Percentiles rank a stretch among this genome's conserved stretches.
phyloP scores from a whole-genome alignment of 441 rosid genomes.

The Rhodomyrtus psidioides region DNA sequence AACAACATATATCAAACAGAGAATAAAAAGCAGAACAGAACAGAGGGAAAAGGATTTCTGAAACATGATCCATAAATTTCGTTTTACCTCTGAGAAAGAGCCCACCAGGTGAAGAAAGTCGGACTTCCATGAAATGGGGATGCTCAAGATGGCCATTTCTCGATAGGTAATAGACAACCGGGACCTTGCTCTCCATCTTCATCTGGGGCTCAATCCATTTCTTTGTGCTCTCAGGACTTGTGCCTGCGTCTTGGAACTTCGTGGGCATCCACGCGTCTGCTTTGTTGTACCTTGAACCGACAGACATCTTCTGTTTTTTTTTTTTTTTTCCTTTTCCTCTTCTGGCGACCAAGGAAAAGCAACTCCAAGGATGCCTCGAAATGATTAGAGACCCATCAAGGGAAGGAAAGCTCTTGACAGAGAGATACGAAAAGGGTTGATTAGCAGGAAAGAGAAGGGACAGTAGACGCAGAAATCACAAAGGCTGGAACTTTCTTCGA shows the following conservation, averaged over 20 bases:
- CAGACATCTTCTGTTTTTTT: slow-evolving; percentile 4
- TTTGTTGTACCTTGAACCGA: slow-evolving; percentile 7
- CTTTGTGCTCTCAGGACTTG: slow-evolving; percentile 17
- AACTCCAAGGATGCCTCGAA: background rate
- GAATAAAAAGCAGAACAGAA: background rate
- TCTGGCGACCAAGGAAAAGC: background rate
- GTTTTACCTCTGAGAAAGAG: slow-evolving; percentile 47
- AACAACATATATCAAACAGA: background rate
- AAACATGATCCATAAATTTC: background rate
- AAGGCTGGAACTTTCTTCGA: background rate
- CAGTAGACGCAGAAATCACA: background rate
- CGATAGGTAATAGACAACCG: slow-evolving; percentile 52
- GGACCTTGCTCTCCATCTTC: slow-evolving; percentile 26
- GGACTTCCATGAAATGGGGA: slow-evolving; percentile 66
- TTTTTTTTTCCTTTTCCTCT: background rate
- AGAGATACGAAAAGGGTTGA: background rate
- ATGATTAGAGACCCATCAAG: background rate
- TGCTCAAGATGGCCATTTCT: slow-evolving; percentile 62
- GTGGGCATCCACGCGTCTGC: background rate
- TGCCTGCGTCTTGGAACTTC: slow-evolving; percentile 3
- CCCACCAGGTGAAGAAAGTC: slow-evolving; percentile 45
- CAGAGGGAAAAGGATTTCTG: background rate
- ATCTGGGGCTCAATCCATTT: slow-evolving; percentile 1
- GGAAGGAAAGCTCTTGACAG: background rate
- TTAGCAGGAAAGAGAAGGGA: background rate